Base-by-base conservation (phyloP, 805 yeast genomes). In the Barnettozyma wickerhamii region DNA sequence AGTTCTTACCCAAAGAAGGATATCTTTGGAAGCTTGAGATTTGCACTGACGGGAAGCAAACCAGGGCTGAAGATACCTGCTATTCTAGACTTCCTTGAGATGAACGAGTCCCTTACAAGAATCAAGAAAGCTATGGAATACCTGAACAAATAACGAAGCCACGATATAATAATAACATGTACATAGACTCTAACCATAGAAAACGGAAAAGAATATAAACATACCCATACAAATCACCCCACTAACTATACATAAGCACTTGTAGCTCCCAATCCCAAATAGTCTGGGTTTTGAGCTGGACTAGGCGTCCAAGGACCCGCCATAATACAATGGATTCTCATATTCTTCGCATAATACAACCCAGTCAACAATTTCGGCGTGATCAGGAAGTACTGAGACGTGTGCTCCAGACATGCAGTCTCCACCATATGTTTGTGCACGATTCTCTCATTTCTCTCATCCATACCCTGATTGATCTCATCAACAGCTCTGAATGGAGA, bases 401-500 rank as follows among this genome's bases (percentile, higher is more conserved):
- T 60, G 47, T 71, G 51, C 45, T 74, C 68, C 4, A 65, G 63
- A 56, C 96, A 86, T 0, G 97, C 91, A 1, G 96, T 89, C 41
- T 84, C 79, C 1, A 91, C 96, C 72, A 93, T 80, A 47, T 86
- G 77, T 47, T 77, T 75, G 58, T 91, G 96, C 3, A 93, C 90
- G 65, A 77, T 71, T 47, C 90, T 76, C 62, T 93, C 99, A 56
- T 93, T 93, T 45, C 77, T 77, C 10, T 95, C 84, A 64, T 93
- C 99, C 98, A 93, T 90, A 50, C 99, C 99, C 65, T 93, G 99
- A 59, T 93, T 93, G 47, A 93, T 95, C 68, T 93, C 99, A 64
- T 93, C 99, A 7, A 93, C 96, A 3, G 91, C 90, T 56, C 98
- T 71, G 56, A 93, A 88, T 9, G 99, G 98, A 0, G 96, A 87